Evolutionary conservation across 306 rosid genomes (phyloP).

Genomic region (Potentilla sterilis): DNA sequence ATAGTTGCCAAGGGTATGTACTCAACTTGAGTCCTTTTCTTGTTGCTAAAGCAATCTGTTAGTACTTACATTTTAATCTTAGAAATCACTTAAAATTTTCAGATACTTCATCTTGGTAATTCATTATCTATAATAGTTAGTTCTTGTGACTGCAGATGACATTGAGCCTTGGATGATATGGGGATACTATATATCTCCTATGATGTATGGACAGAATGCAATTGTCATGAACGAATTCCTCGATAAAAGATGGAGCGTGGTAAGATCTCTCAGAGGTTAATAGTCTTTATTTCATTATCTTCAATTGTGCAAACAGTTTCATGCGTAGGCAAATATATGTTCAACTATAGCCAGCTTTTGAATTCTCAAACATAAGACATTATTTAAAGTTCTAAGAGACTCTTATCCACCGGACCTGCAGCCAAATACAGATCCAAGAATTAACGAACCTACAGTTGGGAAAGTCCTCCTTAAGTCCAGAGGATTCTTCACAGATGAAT

Average conservation of each 20-base stretch:
- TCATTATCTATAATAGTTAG: background rate
- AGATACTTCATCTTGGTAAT: background rate
- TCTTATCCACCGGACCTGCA: conserved; percentile 37
- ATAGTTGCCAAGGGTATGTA: conserved; percentile 65
- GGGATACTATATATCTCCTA: conserved; percentile 79
- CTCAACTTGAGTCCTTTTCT: background rate
- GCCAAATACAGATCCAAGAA: conserved; percentile 49
- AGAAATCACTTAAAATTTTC: background rate
- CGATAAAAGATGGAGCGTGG: conserved; percentile 76
- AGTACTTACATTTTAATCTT: background rate
- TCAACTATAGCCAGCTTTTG: background rate
- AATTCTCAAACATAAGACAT: background rate
- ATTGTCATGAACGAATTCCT: conserved; percentile 81
- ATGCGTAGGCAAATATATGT: background rate
- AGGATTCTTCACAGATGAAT: conserved; percentile 54
- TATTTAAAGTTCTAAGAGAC: background rate
- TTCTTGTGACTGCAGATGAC: conserved; percentile 41
- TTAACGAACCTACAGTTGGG: conserved; percentile 56
- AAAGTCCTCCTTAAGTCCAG: conserved; percentile 51
- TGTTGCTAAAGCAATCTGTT: background rate
- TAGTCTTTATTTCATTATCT: background rate
- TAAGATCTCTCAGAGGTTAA: conserved; percentile 30
- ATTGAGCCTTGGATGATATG: conserved; percentile 76
- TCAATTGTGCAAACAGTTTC: background rate
- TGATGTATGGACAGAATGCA: conserved; percentile 92